phyloP scores from a whole-genome alignment of 108 stramenopile genomes.

The Chaetoceros muelleri region DNA sequence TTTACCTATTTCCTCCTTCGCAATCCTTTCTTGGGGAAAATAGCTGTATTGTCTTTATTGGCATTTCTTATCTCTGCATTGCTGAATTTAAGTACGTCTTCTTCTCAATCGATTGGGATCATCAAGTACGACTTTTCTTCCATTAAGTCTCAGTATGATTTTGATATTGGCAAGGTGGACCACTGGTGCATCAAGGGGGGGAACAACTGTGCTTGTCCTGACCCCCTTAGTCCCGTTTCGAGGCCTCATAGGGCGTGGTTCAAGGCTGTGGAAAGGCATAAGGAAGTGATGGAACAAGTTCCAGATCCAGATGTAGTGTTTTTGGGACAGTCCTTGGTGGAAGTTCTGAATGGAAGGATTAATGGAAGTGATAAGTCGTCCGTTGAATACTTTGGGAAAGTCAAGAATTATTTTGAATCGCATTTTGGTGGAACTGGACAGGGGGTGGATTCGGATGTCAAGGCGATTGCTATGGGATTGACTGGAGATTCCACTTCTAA shows the following conservation, averaged over 20 bases:
- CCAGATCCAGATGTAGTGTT: conserved; percentile 49
- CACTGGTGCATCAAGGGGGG: conserved; percentile 62
- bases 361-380: conserved; percentile 35
- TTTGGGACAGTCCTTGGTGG: conserved; percentile 65
- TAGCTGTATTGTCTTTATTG: conserved; percentile 7
- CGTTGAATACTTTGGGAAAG: neutral
- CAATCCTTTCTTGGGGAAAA: conserved; percentile 11
- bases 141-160: conserved; percentile 47
- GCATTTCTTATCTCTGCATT: conserved; percentile 7
- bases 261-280: neutral
- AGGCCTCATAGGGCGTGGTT: neutral
- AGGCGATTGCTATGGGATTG: conserved; percentile 33
- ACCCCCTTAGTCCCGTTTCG: neutral
- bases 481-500: conserved; percentile 12
- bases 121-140: conserved; percentile 31
- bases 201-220: conserved; percentile 48
- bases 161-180: conserved; percentile 44
- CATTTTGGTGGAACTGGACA: neutral
- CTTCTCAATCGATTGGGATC: conserved; percentile 33
- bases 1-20: conserved; percentile 13
- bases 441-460: neutral
- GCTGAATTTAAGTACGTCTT: conserved; percentile 21
- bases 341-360: conserved; percentile 75
- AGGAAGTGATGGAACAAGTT: neutral
- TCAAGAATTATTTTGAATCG: neutral